A percentile compares a stretch with the other conserved stretches of the same genome.
These are phyloP conservation scores for Cubamyces lactineus DNA, from an alignment of 768 basidiomycete genomes.

Conservation along the genomic window DNA sequence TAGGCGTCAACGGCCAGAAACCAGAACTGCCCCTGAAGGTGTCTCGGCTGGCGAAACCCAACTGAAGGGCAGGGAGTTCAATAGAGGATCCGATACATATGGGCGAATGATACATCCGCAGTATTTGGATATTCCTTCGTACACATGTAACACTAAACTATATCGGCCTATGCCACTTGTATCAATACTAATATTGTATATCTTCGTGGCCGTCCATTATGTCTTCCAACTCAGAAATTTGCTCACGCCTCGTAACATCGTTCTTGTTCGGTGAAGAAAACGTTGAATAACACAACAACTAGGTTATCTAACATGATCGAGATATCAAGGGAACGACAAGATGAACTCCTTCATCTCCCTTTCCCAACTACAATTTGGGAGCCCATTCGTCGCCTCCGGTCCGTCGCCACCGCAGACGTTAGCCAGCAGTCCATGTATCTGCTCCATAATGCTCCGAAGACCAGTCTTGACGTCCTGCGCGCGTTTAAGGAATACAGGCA, in stretches of 20 bases:
- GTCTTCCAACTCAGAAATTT: too few relatives aligned
- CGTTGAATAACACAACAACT: not conserved
- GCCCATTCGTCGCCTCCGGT: constrained; percentile 38
- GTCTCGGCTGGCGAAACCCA: not conserved
- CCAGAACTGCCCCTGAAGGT: constrained; percentile 34
- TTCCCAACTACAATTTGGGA: constrained; percentile 65
- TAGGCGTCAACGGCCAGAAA: constrained; percentile 21
- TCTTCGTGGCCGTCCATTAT: too few relatives aligned
- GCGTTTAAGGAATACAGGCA: constrained; percentile 25
- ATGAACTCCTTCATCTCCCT: constrained; percentile 62
- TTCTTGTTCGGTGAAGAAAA: too few relatives aligned
- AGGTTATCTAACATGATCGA: not conserved
- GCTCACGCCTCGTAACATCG: too few relatives aligned
- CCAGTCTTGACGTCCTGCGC: constrained; percentile 27
- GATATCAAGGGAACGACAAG: constrained; percentile 59
- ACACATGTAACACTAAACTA: not conserved
- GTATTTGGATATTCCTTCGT: not conserved
- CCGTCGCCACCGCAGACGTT: constrained; percentile 46
- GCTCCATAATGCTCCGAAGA: constrained; percentile 40
- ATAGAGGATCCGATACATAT: not conserved
- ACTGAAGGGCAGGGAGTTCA: not conserved
- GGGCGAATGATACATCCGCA: too few relatives aligned
- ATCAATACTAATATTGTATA: not conserved
- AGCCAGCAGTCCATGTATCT: constrained; percentile 37
- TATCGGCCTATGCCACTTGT: constrained; percentile 20